A percentile compares a stretch with the other conserved stretches of the same genome.
Evolutionary conservation across 2,329 filamentous ascomycete genomes (phyloP).

Genomic region (Pleomassaria siparia): DNA sequence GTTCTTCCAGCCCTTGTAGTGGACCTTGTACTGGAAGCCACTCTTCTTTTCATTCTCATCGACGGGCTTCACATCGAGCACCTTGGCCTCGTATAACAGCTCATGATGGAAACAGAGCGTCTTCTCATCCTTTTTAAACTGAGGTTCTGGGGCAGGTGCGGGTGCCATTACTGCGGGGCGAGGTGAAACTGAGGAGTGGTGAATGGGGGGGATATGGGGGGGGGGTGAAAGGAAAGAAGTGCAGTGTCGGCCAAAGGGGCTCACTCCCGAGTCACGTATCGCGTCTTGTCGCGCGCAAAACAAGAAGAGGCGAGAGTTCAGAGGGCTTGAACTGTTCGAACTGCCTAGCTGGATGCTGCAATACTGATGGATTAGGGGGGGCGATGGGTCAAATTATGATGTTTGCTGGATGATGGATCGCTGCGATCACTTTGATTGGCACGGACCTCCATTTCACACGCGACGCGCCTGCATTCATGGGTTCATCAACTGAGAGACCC

Average conservation of each 20-base stretch:
- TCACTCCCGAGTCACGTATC: constrained; percentile 2
- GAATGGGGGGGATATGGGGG: constrained; percentile 14
- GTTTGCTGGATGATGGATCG: constrained; percentile 2
- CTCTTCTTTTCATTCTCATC: constrained; percentile 68
- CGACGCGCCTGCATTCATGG: constrained; percentile 9
- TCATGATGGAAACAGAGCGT: constrained; percentile 97
- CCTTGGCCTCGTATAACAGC: constrained; percentile 95
- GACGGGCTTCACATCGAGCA: constrained; percentile 72
- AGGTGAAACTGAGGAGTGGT: constrained; percentile 12
- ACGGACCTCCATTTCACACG: constrained; percentile 11
- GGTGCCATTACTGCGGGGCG: constrained; percentile 50
- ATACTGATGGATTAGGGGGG: constrained; percentile 11
- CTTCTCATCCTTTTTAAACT: constrained; percentile 76
- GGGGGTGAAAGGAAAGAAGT: constrained; percentile 5
- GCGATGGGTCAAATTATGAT: constrained; percentile 5
- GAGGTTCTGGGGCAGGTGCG: constrained; percentile 53
- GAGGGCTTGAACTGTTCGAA: constrained; percentile 4
- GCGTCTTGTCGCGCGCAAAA: constrained; percentile 9
- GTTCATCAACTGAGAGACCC: not conserved
- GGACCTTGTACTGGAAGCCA: constrained; percentile 84
- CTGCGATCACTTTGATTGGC: constrained; percentile 6
- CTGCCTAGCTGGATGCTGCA: not conserved
- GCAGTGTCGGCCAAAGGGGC: not conserved
- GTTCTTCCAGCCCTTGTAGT: constrained; percentile 99
- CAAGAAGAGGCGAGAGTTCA: constrained; percentile 3